Conservation (phyloP, 1,284 basidiomycete genomes). For the Leccinum ponderosum region DNA sequence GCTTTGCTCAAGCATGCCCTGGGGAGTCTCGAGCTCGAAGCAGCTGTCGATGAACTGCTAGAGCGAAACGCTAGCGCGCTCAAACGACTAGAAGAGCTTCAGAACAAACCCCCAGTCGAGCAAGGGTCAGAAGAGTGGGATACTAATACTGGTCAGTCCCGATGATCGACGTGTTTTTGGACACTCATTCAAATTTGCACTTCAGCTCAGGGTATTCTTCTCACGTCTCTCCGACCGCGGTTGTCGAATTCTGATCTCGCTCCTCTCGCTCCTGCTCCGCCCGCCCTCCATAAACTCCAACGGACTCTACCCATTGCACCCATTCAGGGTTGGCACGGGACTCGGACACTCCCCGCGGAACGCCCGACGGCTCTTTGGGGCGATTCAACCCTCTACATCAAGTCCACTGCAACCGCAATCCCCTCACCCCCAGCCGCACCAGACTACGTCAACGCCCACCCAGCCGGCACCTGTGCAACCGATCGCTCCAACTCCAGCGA, state of each 20-base stretch:
- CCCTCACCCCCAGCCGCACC: constrained; percentile 21
- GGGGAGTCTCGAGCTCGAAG: constrained; percentile 61
- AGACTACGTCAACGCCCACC: constrained; percentile 17
- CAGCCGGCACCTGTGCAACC: constrained; percentile 29
- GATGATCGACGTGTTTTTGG: neutral
- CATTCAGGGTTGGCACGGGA: constrained; percentile 68
- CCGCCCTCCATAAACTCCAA: constrained; percentile 65
- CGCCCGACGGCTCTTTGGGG: constrained; percentile 63
- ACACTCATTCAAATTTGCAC: constrained; percentile 8
- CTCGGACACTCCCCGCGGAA: constrained; percentile 64
- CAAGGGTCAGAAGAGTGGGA: constrained; percentile 76
- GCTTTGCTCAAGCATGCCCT: constrained; percentile 56
- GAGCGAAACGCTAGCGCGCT: constrained; percentile 55
- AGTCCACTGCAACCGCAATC: constrained; percentile 46
- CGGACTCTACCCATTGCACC: constrained; percentile 55
- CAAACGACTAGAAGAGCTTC: constrained; percentile 45
- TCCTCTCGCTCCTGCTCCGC: constrained; percentile 58
- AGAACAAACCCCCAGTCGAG: constrained; percentile 38
- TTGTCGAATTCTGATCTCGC: constrained; percentile 40
- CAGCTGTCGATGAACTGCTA: constrained; percentile 64
- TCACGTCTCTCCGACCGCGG: constrained; percentile 70
- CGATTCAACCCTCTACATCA: constrained; percentile 65
- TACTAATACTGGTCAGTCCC: constrained; percentile 40
- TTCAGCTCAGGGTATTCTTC: constrained; percentile 70
- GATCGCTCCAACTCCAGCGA: constrained; percentile 19